Conservation (phyloP, 2,329 filamentous ascomycete genomes). For the Xylaria hypoxylon region DNA sequence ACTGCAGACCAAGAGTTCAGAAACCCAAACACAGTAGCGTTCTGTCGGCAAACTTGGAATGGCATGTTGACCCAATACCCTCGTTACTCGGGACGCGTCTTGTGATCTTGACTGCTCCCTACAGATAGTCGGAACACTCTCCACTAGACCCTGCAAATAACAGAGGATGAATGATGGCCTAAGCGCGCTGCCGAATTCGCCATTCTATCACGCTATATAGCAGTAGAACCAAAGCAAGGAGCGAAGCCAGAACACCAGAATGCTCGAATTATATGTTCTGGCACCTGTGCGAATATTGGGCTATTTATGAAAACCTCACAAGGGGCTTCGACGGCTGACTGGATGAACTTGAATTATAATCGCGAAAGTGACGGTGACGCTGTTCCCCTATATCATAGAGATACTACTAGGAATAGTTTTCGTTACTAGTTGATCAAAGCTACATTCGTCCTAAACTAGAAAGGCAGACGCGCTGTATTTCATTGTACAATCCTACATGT, state of each 20-base stretch:
- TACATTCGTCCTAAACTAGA: not conserved
- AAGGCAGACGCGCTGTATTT: constrained; percentile 36
- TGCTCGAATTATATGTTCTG: not conserved
- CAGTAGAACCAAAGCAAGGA: not conserved
- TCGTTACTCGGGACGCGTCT: not conserved
- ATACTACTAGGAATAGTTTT: not conserved
- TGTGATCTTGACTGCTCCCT: not conserved
- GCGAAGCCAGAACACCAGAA: not conserved
- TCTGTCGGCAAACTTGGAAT: constrained; percentile 2
- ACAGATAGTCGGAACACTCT: not conserved
- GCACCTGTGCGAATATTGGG: not conserved
- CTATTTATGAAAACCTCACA: too few relatives aligned
- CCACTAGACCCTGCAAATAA: not conserved
- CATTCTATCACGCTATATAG: constrained; percentile 3
- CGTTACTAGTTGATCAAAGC: not conserved
- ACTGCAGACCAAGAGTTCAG: not conserved
- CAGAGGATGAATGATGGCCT: not conserved
- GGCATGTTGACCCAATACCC: not conserved
- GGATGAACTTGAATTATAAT: not conserved
- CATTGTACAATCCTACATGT: constrained; percentile 44
- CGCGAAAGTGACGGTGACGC: too few relatives aligned
- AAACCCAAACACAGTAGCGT: constrained; percentile 4
- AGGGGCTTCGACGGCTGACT: not conserved
- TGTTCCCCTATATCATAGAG: too few relatives aligned
- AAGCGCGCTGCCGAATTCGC: not conserved